Base-by-base conservation (phyloP, 352 stramenopile genomes). In the Pythium grandisporangium region DNA sequence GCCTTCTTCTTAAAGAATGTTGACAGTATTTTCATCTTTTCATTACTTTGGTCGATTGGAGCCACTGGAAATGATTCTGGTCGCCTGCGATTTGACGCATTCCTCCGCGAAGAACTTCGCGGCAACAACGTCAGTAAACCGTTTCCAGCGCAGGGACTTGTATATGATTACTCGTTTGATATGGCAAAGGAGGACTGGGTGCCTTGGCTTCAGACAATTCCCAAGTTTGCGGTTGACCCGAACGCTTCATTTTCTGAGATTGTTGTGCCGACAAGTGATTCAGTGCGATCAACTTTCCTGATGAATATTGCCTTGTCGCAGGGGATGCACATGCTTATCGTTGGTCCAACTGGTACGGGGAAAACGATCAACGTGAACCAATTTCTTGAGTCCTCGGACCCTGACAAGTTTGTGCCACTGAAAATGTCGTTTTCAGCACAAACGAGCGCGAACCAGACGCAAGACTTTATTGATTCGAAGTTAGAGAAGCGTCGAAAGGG, bases 301-400 rank as follows among this genome's bases (percentile, higher is more conserved):
- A 89, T 96, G 55, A 84, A 96, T 37, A 53, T 95, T 20, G 71
- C 87, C 20, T 46, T 97, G 3, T 65, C 66, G 2, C 52, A 85
- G 42, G 67, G 70, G 13, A 83, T 96, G 11, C 89, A 97, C 51
- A 75, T 97, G 49, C 65, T 98, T 0, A 94, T 97, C 44, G 84
- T 93, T n/a, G 93, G 91, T 3, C 84, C 88, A 1, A 98, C 93
- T 0, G 93, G 93, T 0, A 98, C 93, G 5, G 93, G 93, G 21
- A 98, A 98, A 47, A 98, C 91, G 0, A 81, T 97, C 23, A 97
- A 97, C 44, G 88, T 98, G 27, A 92, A 86, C 51, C 74, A 93
- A 36, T 93, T 96, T 43, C 62, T 98, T 5, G 82, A 94, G 46
- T 82, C 81, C 22, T 81, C 70, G 2, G 64, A 96, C 33, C 66